Evolutionary conservation across 2,329 filamentous ascomycete species (phyloP), one percentile per base, ranked within the genome.

Genomic region (Septoria linicola): DNA sequence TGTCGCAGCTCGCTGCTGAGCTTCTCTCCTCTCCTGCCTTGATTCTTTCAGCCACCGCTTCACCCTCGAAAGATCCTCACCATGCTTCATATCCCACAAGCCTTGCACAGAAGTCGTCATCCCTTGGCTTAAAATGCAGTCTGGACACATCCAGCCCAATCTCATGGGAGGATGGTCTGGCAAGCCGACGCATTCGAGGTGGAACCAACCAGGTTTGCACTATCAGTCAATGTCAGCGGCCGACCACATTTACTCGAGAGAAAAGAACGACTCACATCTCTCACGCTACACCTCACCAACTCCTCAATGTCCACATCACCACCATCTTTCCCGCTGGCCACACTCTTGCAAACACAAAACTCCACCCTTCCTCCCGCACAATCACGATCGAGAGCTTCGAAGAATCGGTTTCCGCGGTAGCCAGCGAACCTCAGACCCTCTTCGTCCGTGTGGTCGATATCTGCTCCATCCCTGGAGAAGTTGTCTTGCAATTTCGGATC

Each of bases 91-190:
- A 21, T 43, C 45, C 30, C 32, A 53, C 41, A 34, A 19, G 6
- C 55, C 41, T 8, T 34, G 32, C 21, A 31, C 39, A 30, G 25
- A 23, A 5, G 34, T 23, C n/a, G 30, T 11, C n/a, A 54, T 35
- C 20, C 40, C 40, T 13, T 42, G 37, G 2, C 10, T 31, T 2
- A 30, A 19, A 7, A 42, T n/a, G 14, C 55, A 58, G 5, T 23
- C 21, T 1, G 41, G 44, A 40, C 57, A 59, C 44, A 51, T 54
- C 57, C 57, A 59, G 11, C 41, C 37, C 16, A 59, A 36, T 5
- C 32, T 14, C 20, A 42, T 41, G 1, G 57, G 54, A 19, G 54
- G 57, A 17, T 53, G 54, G 10, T 40, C 42, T 5, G 54, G 53
- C 2, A 59, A 41, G 3, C 41, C 39, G 10, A 53, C 57, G 20